Base-by-base conservation (phyloP, 129 eudicot genomes). In the Flaveria ramosissima region DNA sequence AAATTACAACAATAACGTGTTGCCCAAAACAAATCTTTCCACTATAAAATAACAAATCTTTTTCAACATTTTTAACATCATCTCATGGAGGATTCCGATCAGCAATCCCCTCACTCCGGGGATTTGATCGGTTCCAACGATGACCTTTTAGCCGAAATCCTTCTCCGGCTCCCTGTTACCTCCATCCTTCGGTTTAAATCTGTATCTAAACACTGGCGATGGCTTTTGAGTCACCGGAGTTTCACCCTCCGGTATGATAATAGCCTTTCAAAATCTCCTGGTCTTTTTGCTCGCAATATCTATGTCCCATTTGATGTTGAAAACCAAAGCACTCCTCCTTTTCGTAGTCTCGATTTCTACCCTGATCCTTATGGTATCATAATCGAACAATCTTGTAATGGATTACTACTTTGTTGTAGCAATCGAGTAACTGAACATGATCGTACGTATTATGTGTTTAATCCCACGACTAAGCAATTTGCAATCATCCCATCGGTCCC, bases 151-250 rank as follows among this genome's bases (percentile, higher is more conserved):
- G 15, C 4, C 11, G 68, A 62, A 27, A 62, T 62, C 20, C 68
- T 62, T 27, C 68, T 62, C 42, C 68, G 11, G 0, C 45, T 62
- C 12, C 68, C 68, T 27, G 20, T 27, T 27, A 62, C 43, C 20
- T 62, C 68, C 68, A 62, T 62, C 68, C 43, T 62, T 6, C 20
- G 43, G 20, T 62, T 62, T 20, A 62, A 62, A 15, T 62, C 68
- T 15, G 68, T 62, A 27, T 62, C 68, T 1, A 62, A 62, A 62
- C 68, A 15, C 19, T 62, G 68, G 45, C 68, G 9, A 12, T 27
- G 43, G 43, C 68, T 62, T 27, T 62, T 62, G 68, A 62, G 68
- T 62, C 20, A 27, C 2, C 14, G 19, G 30, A 19, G 11, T 62
- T 62, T 62, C 68, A 62, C 45, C 10, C 19, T 62, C 43, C 43